phyloP scores from a whole-genome alignment of 2,329 filamentous ascomycete genomes.

The Lachnellula arida region DNA sequence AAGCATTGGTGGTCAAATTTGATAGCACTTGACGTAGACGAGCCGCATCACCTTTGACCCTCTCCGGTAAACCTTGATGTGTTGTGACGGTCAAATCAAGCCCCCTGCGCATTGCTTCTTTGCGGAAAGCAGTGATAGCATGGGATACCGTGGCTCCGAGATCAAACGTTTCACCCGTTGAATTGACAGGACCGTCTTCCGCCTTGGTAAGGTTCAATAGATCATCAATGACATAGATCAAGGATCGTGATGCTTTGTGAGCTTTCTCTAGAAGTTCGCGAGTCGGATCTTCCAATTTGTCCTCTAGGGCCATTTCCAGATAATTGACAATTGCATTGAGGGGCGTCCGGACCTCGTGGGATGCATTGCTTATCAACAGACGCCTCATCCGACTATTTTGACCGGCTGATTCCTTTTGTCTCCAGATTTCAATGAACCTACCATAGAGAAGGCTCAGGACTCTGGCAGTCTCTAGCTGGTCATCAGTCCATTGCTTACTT shows the following conservation, averaged over 20 bases:
- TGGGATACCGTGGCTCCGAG: slow-evolving; percentile 11
- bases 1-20: slow-evolving; percentile 23
- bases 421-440: slow-evolving; percentile 25
- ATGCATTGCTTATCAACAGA: slow-evolving; percentile 20
- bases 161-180: slow-evolving; percentile 19
- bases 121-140: slow-evolving; percentile 14
- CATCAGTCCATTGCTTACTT: slow-evolving; percentile 22
- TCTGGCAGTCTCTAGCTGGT: slow-evolving; percentile 24
- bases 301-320: slow-evolving; percentile 22
- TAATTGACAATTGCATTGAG: slow-evolving; percentile 24
- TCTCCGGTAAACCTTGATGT: slow-evolving; percentile 19
- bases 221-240: slow-evolving; percentile 21
- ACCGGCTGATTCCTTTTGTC: slow-evolving; percentile 17
- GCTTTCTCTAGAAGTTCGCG: slow-evolving; percentile 18
- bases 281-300: slow-evolving; percentile 16
- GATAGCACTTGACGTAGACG: slow-evolving; percentile 20
- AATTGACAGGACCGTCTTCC: slow-evolving; percentile 11
- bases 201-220: slow-evolving; percentile 20
- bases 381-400: slow-evolving; percentile 17
- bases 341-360: slow-evolving; percentile 22
- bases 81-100: slow-evolving; percentile 18
- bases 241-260: slow-evolving; percentile 18
- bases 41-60: slow-evolving; percentile 21
- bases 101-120: slow-evolving; percentile 19
- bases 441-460: slow-evolving; percentile 22